A percentile compares a stretch with the other conserved stretches of the same genome.
These are phyloP conservation scores for Heritiera littoralis DNA, from an alignment of 345 rosid genomes.

Conservation along the genomic window DNA sequence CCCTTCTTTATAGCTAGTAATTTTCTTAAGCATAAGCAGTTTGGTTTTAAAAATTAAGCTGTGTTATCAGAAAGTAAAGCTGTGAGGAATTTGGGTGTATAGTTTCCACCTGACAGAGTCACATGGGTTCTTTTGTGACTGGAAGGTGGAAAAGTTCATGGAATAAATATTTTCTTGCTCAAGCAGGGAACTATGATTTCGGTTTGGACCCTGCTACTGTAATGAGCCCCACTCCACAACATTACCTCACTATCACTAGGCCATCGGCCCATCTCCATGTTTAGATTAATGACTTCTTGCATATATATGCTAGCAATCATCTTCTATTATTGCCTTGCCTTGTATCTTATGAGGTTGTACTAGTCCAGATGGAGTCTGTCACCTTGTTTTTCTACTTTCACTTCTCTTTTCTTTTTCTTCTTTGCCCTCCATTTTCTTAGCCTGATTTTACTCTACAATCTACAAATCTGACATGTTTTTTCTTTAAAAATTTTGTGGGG, in stretches of 20 bases:
- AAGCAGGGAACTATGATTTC: constrained; percentile 20
- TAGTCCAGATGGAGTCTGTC: constrained; percentile 12
- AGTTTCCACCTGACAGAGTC: constrained; percentile 35
- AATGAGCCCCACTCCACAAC: constrained; percentile 29
- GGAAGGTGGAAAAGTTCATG: constrained; percentile 19
- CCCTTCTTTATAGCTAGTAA: constrained; percentile 5
- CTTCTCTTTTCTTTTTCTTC: too few relatives aligned
- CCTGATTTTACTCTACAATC: too few relatives aligned
- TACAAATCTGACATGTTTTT: background rate
- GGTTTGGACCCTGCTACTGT: constrained; percentile 12
- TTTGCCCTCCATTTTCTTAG: too few relatives aligned
- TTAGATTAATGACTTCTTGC: constrained; percentile 24
- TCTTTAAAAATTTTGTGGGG: constrained; percentile 18
- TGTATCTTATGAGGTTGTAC: background rate
- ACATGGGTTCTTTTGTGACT: constrained; percentile 37
- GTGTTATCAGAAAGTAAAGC: constrained; percentile 15
- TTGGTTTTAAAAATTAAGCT: background rate
- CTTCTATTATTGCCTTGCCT: constrained; percentile 22
- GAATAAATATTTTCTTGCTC: constrained; percentile 25
- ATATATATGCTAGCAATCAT: constrained; percentile 10
- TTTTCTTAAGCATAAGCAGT: constrained; percentile 13
- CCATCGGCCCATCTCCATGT: background rate
- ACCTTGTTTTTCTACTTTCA: constrained; percentile 7
- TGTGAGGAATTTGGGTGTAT: background rate
- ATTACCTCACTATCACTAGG: constrained; percentile 8